Evolutionary conservation across 352 stramenopile genomes (phyloP), one percentile per base, ranked within the genome.

Genomic region (Phytophthora boehmeriae): DNA sequence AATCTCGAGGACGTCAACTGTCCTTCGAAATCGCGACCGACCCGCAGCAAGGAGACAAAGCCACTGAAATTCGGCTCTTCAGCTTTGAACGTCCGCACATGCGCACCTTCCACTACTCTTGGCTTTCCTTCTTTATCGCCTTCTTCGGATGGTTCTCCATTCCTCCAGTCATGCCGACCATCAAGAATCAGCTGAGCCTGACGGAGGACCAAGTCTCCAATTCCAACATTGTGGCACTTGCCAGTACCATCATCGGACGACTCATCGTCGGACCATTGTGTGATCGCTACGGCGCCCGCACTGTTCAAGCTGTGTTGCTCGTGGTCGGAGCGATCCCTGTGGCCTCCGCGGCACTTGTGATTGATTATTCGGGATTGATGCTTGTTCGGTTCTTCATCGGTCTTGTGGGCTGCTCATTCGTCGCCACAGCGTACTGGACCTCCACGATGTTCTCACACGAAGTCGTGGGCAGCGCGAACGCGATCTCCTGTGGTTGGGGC

Each of bases 101-200:
- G 90, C 72, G 94, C 39, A 86, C 90, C 8, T 97, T 98, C 66
- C 92, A 98, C 75, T 89, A 76, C 63, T 69, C 89, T 22, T 97
- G 92, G 92, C 57, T 97, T 2, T 90, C 74, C 19, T 98, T 98
- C 72, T 98, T 98, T 73, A 85, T 93, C 35, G 90, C 92, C 27
- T 98, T 98, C 80, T 90, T 97, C 49, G 89, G 93, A 38, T 98
- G 92, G 90, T 98, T 98, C 66, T 79, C 88, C 20, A 97, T 98
- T 60, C 90, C 60, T 8, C 54, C 60, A 11, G 22, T 68, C 41
- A 68, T 68, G 60, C 54, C 61, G 0, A 65, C 61, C 84, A 94
- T 98, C 51, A 88, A 88, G 54, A 68, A 76, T 11, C 76, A 90
- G 52, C 73, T 98, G 8, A 67, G 64, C 0, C 68, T 98, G n/a